These are phyloP conservation scores for Cryptococcus sp. DNA, from an alignment of 1,284 basidiomycete genomes.

Conservation along the genomic window DNA sequence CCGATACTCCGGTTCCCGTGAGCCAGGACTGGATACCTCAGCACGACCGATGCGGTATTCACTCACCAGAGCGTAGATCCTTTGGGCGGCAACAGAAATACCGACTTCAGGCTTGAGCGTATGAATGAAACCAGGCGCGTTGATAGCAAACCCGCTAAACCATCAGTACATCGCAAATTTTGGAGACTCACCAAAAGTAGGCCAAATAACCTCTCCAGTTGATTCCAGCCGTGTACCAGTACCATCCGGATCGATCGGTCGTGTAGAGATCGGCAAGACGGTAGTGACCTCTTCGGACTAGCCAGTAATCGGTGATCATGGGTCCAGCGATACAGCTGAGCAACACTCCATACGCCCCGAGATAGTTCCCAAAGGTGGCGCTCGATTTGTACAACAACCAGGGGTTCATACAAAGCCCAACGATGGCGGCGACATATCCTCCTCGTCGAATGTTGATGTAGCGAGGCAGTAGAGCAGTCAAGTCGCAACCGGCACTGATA, in stretches of 20 bases:
- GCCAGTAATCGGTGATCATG: conserved; percentile 78
- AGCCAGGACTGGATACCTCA: conserved; percentile 55
- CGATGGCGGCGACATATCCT: conserved; percentile 67
- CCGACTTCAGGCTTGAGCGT: conserved; percentile 51
- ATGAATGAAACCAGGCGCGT: conserved; percentile 57
- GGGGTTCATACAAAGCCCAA: conserved; percentile 61
- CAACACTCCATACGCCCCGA: conserved; percentile 62
- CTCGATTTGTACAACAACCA: conserved; percentile 74
- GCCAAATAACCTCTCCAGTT: conserved; percentile 57
- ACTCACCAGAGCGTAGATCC: conserved; percentile 57
- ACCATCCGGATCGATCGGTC: conserved; percentile 58
- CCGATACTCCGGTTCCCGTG: conserved; percentile 67
- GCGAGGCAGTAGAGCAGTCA: conserved; percentile 71
- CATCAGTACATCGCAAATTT: conserved; percentile 44
- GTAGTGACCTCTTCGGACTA: conserved; percentile 67
- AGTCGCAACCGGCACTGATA: conserved; percentile 75
- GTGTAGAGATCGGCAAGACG: conserved; percentile 67
- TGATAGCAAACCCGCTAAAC: conserved; percentile 72
- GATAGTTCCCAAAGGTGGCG: conserved; percentile 73
- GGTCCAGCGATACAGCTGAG: conserved; percentile 73
- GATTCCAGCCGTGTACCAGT: conserved; percentile 68
- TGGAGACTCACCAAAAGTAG: conserved; percentile 23
- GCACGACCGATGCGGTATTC: too few species aligned
- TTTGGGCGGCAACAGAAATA: conserved; percentile 61
- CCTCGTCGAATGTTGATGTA: conserved; percentile 83